Evolutionary conservation across 1,284 basidiomycete species (phyloP).

Genomic region (Sanghuangporus sanghuang): DNA sequence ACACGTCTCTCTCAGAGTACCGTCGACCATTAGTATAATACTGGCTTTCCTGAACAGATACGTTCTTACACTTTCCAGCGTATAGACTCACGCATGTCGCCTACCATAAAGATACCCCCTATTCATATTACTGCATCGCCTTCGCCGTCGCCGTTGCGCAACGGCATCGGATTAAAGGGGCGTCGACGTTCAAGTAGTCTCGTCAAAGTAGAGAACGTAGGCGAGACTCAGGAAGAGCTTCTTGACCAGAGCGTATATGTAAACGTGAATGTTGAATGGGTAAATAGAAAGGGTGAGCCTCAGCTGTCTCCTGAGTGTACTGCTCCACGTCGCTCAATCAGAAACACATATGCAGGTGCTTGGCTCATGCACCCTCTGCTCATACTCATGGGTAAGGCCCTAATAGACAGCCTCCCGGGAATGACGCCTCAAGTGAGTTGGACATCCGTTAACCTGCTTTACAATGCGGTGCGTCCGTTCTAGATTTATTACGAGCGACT

Average conservation of each 20-base stretch:
- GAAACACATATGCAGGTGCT: slow-evolving; percentile 56
- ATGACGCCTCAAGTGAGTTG: slow-evolving; percentile 94
- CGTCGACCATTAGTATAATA: neutral
- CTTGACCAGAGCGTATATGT: slow-evolving; percentile 79
- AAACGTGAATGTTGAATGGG: slow-evolving; percentile 97
- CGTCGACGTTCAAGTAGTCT: slow-evolving; percentile 75
- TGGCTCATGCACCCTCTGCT: slow-evolving; percentile 98
- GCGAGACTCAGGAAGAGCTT: slow-evolving; percentile 71
- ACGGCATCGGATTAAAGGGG: slow-evolving; percentile 33
- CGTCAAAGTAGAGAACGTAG: slow-evolving; percentile 86
- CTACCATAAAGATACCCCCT: slow-evolving; percentile 36
- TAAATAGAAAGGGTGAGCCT: slow-evolving; percentile 88
- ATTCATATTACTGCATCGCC: slow-evolving; percentile 36
- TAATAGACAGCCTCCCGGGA: slow-evolving; percentile 91
- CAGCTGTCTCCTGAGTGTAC: neutral
- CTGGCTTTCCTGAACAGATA: neutral
- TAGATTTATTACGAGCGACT: neutral
- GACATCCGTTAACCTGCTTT: slow-evolving; percentile 91
- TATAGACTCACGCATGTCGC: slow-evolving; percentile 16
- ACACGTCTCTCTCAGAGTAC: neutral
- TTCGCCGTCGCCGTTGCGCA: slow-evolving; percentile 4
- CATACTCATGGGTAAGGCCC: slow-evolving; percentile 85
- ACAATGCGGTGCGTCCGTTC: slow-evolving; percentile 74
- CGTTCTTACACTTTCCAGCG: neutral
- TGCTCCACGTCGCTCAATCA: neutral